Evolutionary conservation across 2,329 filamentous ascomycete species (phyloP), one percentile per base, ranked within the genome.

Genomic region (Stemphylium vesicarium): DNA sequence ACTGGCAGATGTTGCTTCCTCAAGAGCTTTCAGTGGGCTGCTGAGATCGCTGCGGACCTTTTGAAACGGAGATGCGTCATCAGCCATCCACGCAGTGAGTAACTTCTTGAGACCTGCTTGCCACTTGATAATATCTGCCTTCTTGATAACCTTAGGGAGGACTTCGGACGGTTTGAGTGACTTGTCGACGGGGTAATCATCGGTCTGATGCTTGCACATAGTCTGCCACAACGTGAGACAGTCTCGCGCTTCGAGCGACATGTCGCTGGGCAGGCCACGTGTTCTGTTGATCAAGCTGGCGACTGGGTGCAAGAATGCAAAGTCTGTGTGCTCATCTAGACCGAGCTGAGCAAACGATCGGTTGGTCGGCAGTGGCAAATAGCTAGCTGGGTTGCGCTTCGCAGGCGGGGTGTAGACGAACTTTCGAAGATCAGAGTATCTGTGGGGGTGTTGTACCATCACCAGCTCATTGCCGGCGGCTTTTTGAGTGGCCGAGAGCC

Each of bases 361-460:
- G 15, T 65, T 60, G 3, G 71, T 63, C 0, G 70, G 50, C 1
- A 90, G 71, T 0, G 84, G 85, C 10, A 79, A 66, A 63, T 89
- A 89, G 0, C 68, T 62, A 29, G 59, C 43, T n/a, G 55, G 10
- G 20, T 53, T 35, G 74, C 67, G 0, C 10, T 63, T 56, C 81
- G 53, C 49, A 12, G 81, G 2, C 32, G 86, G 81, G 0, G 79
- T 72, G 70, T 90, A 92, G 32, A 86, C 73, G 62, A 90, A 92
- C 65, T 92, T 92, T n/a, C 89, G 81, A 1, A 94, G 77, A 68
- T 94, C 90, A 0, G 88, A 92, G 73, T 92, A 93, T 42, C 90
- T 81, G 32, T 87, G 82, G 1, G 79, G 78, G 65, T 93, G 88
- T 38, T 86, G 78, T 11, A 93, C 84, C 82, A 89, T 90, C 18